Evolutionary conservation across 371 early-diverging fungal species (phyloP).

Genomic region (Apophysomyces ossiformis): DNA sequence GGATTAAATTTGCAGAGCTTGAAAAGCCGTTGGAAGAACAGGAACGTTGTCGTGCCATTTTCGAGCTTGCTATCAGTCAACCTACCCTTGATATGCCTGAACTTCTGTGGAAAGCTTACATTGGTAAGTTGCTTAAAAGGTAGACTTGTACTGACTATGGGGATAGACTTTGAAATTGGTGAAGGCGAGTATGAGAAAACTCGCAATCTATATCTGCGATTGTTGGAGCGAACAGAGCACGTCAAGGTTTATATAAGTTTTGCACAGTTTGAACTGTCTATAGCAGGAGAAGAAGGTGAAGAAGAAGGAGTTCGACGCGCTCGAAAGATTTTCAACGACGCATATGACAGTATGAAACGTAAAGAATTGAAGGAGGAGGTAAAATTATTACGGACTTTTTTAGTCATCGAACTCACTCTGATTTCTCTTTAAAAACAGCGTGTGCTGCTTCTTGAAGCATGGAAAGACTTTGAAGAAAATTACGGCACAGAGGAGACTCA

Average conservation of each 20-base stretch:
- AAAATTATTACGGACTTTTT: neutral
- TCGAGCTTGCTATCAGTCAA: constrained; percentile 89
- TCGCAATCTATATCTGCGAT: constrained; percentile 80
- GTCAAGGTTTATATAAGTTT: constrained; percentile 97
- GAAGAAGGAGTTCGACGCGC: constrained; percentile 57
- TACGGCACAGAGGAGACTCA: constrained; percentile 64
- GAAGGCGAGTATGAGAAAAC: constrained; percentile 83
- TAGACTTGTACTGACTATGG: neutral
- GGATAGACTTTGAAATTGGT: constrained; percentile 84
- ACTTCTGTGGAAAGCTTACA: constrained; percentile 95
- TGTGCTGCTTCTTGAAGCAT: constrained; percentile 87
- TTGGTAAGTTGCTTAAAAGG: constrained; percentile 42
- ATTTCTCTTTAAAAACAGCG: constrained; percentile 50
- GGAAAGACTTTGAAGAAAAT: constrained; percentile 88
- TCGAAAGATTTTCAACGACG: constrained; percentile 78
- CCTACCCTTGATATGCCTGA: constrained; percentile 95
- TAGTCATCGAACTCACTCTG: neutral
- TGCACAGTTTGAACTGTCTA: constrained; percentile 87
- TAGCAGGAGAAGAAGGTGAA: constrained; percentile 55
- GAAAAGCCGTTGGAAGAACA: constrained; percentile 86
- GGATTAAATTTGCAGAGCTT: constrained; percentile 94
- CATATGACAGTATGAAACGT: constrained; percentile 71
- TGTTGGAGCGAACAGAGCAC: constrained; percentile 88
- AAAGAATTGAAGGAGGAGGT: constrained; percentile 75
- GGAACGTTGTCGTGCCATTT: constrained; percentile 89